Evolutionary conservation across 2,329 filamentous ascomycete genomes (phyloP).

Genomic region (Stagonosporopsis vannaccii): DNA sequence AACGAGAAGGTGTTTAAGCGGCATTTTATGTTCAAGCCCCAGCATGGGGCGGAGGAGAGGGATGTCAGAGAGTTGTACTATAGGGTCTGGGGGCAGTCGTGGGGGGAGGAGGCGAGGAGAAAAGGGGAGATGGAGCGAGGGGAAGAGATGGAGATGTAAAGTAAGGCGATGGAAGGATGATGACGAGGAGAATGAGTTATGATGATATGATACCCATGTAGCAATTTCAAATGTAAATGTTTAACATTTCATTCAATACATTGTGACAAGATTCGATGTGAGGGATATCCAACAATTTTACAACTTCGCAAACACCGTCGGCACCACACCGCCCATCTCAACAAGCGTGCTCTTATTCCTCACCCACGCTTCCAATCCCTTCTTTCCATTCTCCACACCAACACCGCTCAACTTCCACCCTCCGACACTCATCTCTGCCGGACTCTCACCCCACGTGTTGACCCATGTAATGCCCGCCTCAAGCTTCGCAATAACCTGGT

Average conservation of each 20-base stretch:
- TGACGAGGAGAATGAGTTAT: background rate
- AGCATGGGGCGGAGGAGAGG: slow-evolving; percentile 10
- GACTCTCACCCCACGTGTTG: slow-evolving; percentile 92
- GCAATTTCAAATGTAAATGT: background rate
- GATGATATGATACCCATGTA: slow-evolving; percentile 12
- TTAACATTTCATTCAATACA: background rate
- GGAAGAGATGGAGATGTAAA: slow-evolving; percentile 10
- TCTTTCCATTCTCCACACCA: slow-evolving; percentile 84
- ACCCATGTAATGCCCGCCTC: slow-evolving; percentile 91
- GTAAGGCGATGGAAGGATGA: too few relatives aligned
- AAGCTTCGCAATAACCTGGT: slow-evolving; percentile 72
- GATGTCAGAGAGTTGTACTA: slow-evolving; percentile 18
- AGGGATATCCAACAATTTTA: slow-evolving; percentile 7
- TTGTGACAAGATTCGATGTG: background rate
- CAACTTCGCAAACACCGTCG: slow-evolving; percentile 68
- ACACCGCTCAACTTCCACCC: slow-evolving; percentile 92
- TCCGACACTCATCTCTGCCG: slow-evolving; percentile 90
- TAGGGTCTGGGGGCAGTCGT: slow-evolving; percentile 10
- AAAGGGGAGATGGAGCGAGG: background rate
- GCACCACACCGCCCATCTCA: slow-evolving; percentile 76
- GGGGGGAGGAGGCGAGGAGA: slow-evolving; percentile 9
- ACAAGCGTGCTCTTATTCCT: slow-evolving; percentile 88
- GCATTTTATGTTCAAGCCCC: slow-evolving; percentile 17
- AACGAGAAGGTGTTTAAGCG: slow-evolving; percentile 21
- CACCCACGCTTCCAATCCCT: slow-evolving; percentile 81